Base-by-base conservation (phyloP, 306 rosid genomes). In the Castanea crenata region DNA sequence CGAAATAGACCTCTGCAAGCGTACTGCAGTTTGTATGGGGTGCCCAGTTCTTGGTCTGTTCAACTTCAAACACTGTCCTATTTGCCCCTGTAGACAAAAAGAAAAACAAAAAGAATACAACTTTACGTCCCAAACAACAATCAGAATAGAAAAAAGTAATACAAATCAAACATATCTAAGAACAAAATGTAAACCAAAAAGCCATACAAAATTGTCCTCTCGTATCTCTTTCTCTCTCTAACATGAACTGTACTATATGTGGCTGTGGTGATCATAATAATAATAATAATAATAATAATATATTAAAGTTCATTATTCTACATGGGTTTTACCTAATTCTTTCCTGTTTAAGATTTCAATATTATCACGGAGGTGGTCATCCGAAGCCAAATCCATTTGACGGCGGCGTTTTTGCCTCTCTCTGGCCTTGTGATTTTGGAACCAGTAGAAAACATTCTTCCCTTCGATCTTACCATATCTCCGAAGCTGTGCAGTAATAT, bases 331-430 rank as follows among this genome's bases (percentile, higher is more conserved):
- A 87, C 93, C 91, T 35, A 85, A 64, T 77, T 84, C 88, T 89
- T 86, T 88, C 88, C 82, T 85, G 41, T 91, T 87, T 69, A 80
- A 77, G 74, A 55, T 20, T 62, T 87, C 86, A 51, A 76, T 41
- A 23, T 81, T 41, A 29, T 83, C 91, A 20, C 78, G 78, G 78
- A 57, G 77, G 49, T 52, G 72, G 1, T 21, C 62, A 25, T 83
- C 90, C n/a, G 85, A 69, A 11, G 85, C 71, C 11, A 90, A 92
- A 79, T 94, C 97, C 88, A 87, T 88, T 81, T 91, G 97, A 85
- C 98, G 98, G 75, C 98, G 98, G 56, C 98, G 94, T 68, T 94
- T 94, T 88, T 94, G 98, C 57, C 97, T 85, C 61, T 94, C 98
- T 85, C 98, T 91, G 0, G 98, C 98, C 81, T 94, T 94, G 80